These are phyloP conservation scores for Tremella yokohamensis DNA, from an alignment of 768 basidiomycete genomes.

Conservation along the genomic window DNA sequence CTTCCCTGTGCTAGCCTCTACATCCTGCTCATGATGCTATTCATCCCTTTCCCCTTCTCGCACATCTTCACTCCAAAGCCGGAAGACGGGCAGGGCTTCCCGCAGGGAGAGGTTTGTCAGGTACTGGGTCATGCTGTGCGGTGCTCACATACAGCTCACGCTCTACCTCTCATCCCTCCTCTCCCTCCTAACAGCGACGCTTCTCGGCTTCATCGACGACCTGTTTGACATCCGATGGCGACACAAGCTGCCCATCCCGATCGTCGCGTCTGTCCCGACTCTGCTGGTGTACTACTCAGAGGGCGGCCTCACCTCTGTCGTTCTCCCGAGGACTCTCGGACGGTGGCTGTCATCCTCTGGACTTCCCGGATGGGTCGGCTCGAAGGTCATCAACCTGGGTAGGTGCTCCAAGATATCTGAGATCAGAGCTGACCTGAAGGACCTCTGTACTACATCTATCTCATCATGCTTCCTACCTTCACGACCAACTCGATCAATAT, in stretches of 20 bases:
- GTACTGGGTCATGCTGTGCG: not conserved
- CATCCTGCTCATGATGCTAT: conserved; percentile 77
- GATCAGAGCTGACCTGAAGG: conserved; percentile 56
- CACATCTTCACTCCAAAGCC: conserved; percentile 51
- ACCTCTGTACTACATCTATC: conserved; percentile 91
- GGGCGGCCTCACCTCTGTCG: conserved; percentile 85
- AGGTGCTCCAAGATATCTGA: conserved; percentile 28
- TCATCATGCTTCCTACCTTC: conserved; percentile 92
- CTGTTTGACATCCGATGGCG: conserved; percentile 98
- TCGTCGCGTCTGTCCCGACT: conserved; percentile 90
- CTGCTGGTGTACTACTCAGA: conserved; percentile 96
- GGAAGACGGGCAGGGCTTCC: conserved; percentile 48
- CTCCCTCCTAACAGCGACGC: conserved; percentile 84
- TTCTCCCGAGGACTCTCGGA: conserved; percentile 80
- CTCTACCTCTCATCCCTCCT: conserved; percentile 89
- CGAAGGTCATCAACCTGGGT: conserved; percentile 81
- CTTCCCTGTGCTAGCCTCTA: conserved; percentile 87
- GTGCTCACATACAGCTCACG: conserved; percentile 60
- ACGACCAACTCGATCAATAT: conserved; percentile 98
- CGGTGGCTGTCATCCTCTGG: conserved; percentile 39
- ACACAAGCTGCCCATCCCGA: conserved; percentile 93
- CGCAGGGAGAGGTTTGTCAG: conserved; percentile 51
- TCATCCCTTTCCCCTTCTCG: conserved; percentile 94
- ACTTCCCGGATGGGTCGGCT: conserved; percentile 50
- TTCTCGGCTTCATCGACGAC: conserved; percentile 94